Evolutionary conservation across 306 rosid genomes (phyloP).

Genomic region (Rosa rugosa): DNA sequence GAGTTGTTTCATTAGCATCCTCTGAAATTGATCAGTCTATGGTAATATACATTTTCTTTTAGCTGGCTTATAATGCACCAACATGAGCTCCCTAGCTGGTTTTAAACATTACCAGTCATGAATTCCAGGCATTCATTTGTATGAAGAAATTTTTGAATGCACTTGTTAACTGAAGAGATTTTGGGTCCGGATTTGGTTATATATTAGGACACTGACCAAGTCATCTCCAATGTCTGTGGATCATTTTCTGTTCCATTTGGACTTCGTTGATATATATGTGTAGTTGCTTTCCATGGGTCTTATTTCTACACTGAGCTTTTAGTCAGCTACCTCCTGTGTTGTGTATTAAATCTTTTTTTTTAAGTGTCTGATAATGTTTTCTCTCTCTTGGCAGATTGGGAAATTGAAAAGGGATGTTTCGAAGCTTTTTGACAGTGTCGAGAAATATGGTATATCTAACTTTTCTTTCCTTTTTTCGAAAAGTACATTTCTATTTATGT

Average conservation of each 20-base stretch:
- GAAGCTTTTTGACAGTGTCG: conserved; percentile 94
- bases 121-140: neutral
- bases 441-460: conserved; percentile 83
- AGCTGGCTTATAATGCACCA: conserved; percentile 10
- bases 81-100: neutral
- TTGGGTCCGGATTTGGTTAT: neutral
- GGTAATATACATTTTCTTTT: conserved; percentile 42
- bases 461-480: conserved; percentile 17
- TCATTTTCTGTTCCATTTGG: neutral
- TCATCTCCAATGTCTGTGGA: neutral
- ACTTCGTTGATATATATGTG: neutral
- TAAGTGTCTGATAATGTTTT: conserved; percentile 18
- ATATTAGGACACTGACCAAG: neutral
- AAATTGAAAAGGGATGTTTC: conserved; percentile 70
- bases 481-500: conserved; percentile 5
- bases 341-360: conserved; percentile 13
- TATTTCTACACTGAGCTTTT: neutral
- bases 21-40: conserved; percentile 72
- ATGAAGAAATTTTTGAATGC: neutral
- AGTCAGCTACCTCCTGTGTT: neutral
- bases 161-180: neutral
- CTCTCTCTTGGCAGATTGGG: conserved; percentile 57
- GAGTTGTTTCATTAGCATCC: conserved; percentile 79
- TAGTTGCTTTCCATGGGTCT: neutral
- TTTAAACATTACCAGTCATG: neutral